phyloP scores from a whole-genome alignment of 2,329 filamentous ascomycete genomes.

The Fusarium neocosmosporiellum region DNA sequence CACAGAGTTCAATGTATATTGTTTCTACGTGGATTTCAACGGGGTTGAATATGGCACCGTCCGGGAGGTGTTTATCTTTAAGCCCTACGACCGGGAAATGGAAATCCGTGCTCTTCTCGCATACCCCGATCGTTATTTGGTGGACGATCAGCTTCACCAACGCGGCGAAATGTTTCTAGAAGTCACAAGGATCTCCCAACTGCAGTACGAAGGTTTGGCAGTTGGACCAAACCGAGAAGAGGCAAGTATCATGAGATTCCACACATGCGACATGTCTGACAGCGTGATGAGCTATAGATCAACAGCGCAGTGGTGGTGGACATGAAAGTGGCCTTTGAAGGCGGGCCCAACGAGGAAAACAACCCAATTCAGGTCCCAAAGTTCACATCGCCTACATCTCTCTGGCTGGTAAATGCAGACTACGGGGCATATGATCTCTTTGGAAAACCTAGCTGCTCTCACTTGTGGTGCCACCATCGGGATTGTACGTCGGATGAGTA shows the following conservation, averaged over 20 bases:
- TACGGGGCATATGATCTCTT: not conserved
- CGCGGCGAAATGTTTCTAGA: too few species aligned
- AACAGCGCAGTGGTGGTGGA: not conserved
- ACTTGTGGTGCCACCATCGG: not conserved
- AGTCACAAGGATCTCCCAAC: too few species aligned
- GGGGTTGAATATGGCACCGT: too few species aligned
- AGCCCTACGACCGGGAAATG: not conserved
- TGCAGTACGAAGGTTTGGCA: too few species aligned
- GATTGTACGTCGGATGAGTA: not conserved
- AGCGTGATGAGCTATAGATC: not conserved
- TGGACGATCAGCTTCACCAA: too few species aligned
- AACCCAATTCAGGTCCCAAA: not conserved
- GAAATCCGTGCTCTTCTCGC: not conserved
- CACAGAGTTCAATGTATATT: too few species aligned
- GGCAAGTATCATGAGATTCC: too few species aligned
- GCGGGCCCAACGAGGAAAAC: not conserved
- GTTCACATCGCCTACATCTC: not conserved
- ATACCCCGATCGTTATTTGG: not conserved
- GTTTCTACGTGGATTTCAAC: too few species aligned
- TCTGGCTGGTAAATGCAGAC: not conserved
- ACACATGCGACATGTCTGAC: not conserved
- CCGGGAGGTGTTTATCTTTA: not conserved
- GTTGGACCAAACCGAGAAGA: too few species aligned
- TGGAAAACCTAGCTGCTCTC: not conserved
- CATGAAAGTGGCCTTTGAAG: not conserved